These are phyloP conservation scores for Xanthoceras sorbifolium DNA, from an alignment of 345 rosid genomes.

Conservation along the genomic window DNA sequence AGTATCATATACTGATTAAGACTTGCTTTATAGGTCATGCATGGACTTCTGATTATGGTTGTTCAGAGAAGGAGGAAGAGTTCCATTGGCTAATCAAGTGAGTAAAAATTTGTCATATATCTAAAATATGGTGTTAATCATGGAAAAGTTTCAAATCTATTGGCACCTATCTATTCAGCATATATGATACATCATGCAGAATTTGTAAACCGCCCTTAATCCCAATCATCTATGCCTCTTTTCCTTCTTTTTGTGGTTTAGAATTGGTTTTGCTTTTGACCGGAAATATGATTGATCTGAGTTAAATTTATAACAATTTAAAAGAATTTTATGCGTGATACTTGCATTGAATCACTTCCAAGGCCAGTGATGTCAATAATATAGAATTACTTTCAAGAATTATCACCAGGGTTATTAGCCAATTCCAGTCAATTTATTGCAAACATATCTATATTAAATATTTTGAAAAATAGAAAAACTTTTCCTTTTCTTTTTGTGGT, in stretches of 20 bases:
- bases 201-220: not conserved
- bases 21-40: constrained; percentile 66
- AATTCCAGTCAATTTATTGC: no score
- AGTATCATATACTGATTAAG: constrained; percentile 11
- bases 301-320: no score
- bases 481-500: not conserved
- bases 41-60: constrained; percentile 92
- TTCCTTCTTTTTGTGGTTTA: not conserved
- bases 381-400: no score
- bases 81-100: constrained; percentile 91
- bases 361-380: no score
- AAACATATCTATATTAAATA: no score
- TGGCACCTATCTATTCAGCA: not conserved
- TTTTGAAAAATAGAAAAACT: not conserved
- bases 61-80: constrained; percentile 85
- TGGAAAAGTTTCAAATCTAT: not conserved
- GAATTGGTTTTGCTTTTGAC: no score
- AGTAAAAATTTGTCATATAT: constrained; percentile 22
- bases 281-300: no score
- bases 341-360: no score
- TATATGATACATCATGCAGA: not conserved
- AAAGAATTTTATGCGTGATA: no score
- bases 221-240: not conserved
- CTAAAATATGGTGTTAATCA: not conserved
- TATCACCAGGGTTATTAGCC: not conserved